These are phyloP conservation scores for Arthroderma sp. DNA, from an alignment of 2,329 filamentous ascomycete genomes.

Conservation along the genomic window DNA sequence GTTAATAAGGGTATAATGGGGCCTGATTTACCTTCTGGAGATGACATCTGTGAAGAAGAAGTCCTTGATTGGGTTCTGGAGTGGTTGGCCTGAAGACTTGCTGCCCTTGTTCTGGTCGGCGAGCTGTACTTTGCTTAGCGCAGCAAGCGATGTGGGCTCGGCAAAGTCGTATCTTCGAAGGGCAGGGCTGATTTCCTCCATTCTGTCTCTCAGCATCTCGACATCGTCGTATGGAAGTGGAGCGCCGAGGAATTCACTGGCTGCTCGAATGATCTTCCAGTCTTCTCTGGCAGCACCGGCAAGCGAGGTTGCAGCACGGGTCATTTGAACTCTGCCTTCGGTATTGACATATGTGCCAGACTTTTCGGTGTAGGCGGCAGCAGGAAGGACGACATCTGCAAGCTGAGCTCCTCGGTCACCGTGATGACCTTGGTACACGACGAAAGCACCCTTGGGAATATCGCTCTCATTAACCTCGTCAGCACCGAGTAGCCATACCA, in stretches of 20 bases:
- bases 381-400: conserved; percentile 85
- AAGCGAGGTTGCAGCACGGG: conserved; percentile 73
- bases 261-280: conserved; percentile 96
- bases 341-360: conserved; percentile 94
- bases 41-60: conserved; percentile 98
- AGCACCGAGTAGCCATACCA: conserved; percentile 90
- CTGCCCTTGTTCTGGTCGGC: conserved; percentile 91
- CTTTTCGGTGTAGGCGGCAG: conserved; percentile 95
- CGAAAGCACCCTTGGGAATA: conserved; percentile 89
- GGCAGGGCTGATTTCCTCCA: conserved; percentile 87
- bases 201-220: conserved; percentile 74
- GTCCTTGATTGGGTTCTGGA: conserved; percentile 82
- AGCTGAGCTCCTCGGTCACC: conserved; percentile 87
- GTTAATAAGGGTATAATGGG: conserved; percentile 7
- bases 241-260: conserved; percentile 75
- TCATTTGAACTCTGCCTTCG: conserved; percentile 90
- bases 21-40: conserved; percentile 65
- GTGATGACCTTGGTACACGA: conserved; percentile 97
- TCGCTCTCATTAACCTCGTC: conserved; percentile 78
- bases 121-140: conserved; percentile 83
- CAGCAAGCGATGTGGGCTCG: conserved; percentile 60
- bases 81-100: conserved; percentile 54
- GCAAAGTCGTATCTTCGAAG: conserved; percentile 83
- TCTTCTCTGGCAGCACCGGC: conserved; percentile 85
- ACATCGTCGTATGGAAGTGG: conserved; percentile 90